Evolutionary conservation across 805 yeast genomes (phyloP).

Genomic region (Pichia thaimueangensis): DNA sequence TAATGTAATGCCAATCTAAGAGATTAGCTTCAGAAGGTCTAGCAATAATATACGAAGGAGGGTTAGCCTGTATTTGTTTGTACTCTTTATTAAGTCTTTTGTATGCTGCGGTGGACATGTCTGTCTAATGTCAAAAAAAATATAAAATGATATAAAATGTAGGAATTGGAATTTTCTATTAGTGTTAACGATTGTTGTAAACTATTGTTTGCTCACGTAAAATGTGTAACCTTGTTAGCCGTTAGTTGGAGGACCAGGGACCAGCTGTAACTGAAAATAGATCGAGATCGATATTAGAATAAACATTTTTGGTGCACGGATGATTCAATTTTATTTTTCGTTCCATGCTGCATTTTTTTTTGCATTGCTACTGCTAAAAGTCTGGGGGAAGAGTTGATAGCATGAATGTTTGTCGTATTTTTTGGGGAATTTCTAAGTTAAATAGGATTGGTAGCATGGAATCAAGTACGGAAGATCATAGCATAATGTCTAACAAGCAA

Average conservation of each 20-base stretch:
- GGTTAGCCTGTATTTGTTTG: conserved; percentile 65
- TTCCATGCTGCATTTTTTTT: conserved; percentile 1
- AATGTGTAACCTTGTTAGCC: too few species aligned
- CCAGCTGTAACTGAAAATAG: too few species aligned
- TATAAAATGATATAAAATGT: too few species aligned
- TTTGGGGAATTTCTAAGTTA: too few species aligned
- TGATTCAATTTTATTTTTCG: neutral
- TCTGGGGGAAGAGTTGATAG: conserved; percentile 2
- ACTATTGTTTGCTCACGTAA: too few species aligned
- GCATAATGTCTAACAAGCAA: conserved; percentile 27
- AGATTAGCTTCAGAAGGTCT: conserved; percentile 84
- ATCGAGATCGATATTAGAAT: too few species aligned
- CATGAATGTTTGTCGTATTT: too few species aligned
- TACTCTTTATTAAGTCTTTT: conserved; percentile 70
- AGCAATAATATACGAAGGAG: conserved; percentile 81
- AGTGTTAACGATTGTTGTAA: too few species aligned
- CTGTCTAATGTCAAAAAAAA: too few species aligned
- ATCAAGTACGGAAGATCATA: neutral
- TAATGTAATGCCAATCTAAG: conserved; percentile 88
- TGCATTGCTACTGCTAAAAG: neutral
- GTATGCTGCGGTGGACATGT: conserved; percentile 29
- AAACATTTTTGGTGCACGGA: conserved; percentile 10
- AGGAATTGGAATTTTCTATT: too few species aligned
- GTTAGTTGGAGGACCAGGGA: too few species aligned
- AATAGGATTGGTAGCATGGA: neutral